Evolutionary conservation across 192 early-diverging fungal species (phyloP).

Genomic region (Thoreauomyces humboldtii): DNA sequence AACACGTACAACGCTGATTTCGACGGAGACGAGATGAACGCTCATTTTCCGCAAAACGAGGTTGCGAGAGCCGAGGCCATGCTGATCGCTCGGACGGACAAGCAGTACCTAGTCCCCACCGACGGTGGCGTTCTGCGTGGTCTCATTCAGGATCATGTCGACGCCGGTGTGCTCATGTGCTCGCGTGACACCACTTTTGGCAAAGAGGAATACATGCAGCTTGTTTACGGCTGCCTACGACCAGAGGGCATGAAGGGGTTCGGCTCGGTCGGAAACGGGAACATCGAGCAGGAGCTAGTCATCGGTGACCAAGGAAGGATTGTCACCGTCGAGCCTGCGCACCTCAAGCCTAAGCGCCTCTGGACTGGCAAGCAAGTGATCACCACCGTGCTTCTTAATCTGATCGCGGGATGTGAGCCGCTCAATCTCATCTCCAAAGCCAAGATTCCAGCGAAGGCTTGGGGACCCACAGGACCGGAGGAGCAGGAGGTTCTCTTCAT

Average conservation of each 20-base stretch:
- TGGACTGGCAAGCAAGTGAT: constrained; percentile 99
- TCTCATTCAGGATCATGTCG: constrained; percentile 98
- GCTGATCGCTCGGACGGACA: constrained; percentile 91
- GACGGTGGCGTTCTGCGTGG: constrained; percentile 95
- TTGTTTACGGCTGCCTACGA: constrained; percentile 84
- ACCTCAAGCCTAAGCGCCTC: constrained; percentile 77
- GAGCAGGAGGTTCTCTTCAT: constrained; percentile 85
- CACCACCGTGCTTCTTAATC: constrained; percentile 83
- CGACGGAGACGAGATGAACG: constrained; percentile 99
- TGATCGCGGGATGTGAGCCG: constrained; percentile 68
- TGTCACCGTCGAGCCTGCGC: constrained; percentile 80
- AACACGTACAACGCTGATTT: constrained; percentile 83
- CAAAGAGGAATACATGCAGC: constrained; percentile 88
- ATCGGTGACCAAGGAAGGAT: constrained; percentile 71
- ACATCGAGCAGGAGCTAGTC: constrained; percentile 51
- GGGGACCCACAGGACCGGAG: constrained; percentile 74
- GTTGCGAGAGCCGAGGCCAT: constrained; percentile 93
- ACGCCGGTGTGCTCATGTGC: constrained; percentile 93
- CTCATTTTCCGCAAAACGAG: constrained; percentile 99
- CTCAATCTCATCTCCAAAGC: constrained; percentile 88
- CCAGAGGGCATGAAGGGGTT: constrained; percentile 66
- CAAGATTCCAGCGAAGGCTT: constrained; percentile 80
- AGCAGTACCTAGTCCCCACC: constrained; percentile 96
- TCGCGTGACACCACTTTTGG: constrained; percentile 83
- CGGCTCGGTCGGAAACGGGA: constrained; percentile 49